phyloP scores from a whole-genome alignment of 345 rosid genomes.

The Clausena lansium region DNA sequence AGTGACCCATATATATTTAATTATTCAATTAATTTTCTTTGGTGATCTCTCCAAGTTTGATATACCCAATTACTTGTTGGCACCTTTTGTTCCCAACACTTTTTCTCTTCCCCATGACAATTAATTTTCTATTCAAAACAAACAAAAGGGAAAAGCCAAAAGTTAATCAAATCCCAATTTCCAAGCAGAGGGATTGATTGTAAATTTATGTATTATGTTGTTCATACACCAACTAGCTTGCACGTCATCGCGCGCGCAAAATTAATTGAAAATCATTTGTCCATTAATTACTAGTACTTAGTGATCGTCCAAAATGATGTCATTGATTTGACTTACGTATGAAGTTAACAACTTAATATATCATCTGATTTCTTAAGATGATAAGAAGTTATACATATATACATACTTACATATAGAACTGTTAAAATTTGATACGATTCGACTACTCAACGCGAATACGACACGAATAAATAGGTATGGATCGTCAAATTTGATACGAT shows the following conservation, averaged over 20 bases:
- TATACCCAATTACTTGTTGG: neutral
- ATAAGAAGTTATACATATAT: too few relatives aligned
- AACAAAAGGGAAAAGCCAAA: neutral
- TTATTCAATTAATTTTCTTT: neutral
- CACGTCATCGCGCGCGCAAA: neutral
- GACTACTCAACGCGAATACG: too few relatives aligned
- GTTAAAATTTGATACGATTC: too few relatives aligned
- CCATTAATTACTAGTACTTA: neutral
- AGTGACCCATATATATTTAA: neutral
- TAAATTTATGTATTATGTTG: neutral
- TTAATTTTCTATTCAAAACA: neutral
- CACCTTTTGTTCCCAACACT: neutral
- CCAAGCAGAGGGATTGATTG: neutral
- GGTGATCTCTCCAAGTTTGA: neutral
- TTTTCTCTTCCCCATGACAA: neutral
- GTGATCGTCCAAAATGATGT: neutral
- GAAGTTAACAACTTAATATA: neutral
- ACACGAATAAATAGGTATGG: too few relatives aligned
- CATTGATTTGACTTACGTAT: neutral
- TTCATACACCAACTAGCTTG: neutral
- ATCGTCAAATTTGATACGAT: too few relatives aligned
- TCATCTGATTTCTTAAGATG: neutral
- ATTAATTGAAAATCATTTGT: neutral
- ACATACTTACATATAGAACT: too few relatives aligned
- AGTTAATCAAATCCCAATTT: neutral